Conservation (phyloP, 176 grass and related monocot species). For the Lolium perenne region DNA sequence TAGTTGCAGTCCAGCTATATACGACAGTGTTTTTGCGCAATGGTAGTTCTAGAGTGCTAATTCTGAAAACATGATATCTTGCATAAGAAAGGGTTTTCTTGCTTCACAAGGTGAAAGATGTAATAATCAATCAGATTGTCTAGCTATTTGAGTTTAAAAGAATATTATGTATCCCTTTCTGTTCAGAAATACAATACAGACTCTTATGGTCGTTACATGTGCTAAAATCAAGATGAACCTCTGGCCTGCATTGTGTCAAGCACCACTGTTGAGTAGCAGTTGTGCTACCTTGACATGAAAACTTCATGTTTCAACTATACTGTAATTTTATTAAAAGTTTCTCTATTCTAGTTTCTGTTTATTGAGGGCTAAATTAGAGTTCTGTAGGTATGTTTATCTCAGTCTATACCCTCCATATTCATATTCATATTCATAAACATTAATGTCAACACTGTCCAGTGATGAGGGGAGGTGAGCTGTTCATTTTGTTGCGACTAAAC, state of each 20-base stretch:
- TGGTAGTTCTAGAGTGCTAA: not conserved
- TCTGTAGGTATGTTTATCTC: too few species aligned
- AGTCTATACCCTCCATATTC: not conserved
- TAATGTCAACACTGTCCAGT: too few species aligned
- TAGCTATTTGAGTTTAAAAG: not conserved
- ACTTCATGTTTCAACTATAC: not conserved
- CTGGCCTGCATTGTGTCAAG: not conserved
- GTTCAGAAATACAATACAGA: not conserved
- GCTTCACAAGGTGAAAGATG: not conserved
- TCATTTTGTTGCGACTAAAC: too few species aligned
- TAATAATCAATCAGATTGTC: not conserved
- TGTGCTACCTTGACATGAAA: not conserved
- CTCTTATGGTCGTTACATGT: not conserved
- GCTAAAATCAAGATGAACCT: not conserved
- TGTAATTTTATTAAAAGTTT: not conserved
- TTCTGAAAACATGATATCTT: too few species aligned
- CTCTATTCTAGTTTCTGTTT: too few species aligned
- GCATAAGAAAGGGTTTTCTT: too few species aligned
- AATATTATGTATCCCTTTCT: not conserved
- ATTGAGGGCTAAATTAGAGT: too few species aligned
- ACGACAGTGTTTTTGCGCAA: not conserved
- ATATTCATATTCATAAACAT: not conserved
- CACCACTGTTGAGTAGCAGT: not conserved
- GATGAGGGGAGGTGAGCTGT: too few species aligned
- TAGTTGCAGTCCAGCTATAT: not conserved